phyloP scores from a whole-genome alignment of 2,329 filamentous ascomycete species.

The Lasiodiplodia sp. region DNA sequence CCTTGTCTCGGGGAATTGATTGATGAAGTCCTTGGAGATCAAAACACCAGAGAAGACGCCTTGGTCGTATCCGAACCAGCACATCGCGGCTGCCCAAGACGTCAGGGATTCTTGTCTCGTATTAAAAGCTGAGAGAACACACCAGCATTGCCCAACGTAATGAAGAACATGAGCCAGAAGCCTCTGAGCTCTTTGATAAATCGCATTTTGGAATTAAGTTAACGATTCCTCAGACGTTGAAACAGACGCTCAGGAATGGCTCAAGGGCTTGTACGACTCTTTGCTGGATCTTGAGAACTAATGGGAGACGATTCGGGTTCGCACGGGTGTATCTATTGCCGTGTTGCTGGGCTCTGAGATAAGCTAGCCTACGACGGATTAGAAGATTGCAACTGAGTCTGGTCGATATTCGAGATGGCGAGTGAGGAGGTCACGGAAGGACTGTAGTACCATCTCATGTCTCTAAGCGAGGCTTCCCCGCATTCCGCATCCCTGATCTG shows the following conservation, averaged over 20 bases:
- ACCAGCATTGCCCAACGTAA: not conserved
- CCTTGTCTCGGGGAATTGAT: slow-evolving; percentile 35
- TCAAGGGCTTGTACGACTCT: not conserved
- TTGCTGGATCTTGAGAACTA: no score
- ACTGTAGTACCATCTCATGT: not conserved
- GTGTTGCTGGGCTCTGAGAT: no score
- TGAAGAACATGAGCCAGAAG: slow-evolving; percentile 7
- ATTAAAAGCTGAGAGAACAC: no score
- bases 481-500: not conserved
- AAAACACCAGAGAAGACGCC: slow-evolving; percentile 33
- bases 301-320: no score
- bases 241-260: not conserved
- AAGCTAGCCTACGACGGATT: no score
- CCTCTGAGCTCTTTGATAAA: slow-evolving; percentile 5
- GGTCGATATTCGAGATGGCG: not conserved
- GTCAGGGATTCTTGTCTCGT: not conserved
- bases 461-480: not conserved
- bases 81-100: not conserved
- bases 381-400: no score
- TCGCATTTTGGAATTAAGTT: not conserved
- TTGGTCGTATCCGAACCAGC: slow-evolving; percentile 35
- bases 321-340: no score
- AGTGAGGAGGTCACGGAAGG: not conserved
- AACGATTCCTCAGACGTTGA: not conserved
- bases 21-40: slow-evolving; percentile 35